phyloP scores from a whole-genome alignment of 2,329 filamentous ascomycete genomes.

The Aspergillus sp. region DNA sequence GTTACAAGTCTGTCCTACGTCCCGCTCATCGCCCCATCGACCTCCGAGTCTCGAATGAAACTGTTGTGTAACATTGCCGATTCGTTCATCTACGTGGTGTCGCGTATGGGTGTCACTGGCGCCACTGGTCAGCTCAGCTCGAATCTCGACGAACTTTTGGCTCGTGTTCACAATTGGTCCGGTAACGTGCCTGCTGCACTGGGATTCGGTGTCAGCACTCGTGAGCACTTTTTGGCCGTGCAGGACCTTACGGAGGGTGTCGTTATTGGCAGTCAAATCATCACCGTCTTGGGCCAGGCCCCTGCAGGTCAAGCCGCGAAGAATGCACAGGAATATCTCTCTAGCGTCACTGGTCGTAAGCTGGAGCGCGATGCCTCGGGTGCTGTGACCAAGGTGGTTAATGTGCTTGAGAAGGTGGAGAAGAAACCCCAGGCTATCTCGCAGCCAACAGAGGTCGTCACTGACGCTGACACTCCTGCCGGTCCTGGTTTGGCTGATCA shows the following conservation, averaged over 20 bases:
- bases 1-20: slow-evolving; percentile 75
- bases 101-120: slow-evolving; percentile 92
- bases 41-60: slow-evolving; percentile 88
- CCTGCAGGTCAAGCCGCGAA: slow-evolving; percentile 59
- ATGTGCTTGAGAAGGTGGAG: slow-evolving; percentile 61
- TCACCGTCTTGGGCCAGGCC: slow-evolving; percentile 69
- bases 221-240: slow-evolving; percentile 85
- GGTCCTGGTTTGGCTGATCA: slow-evolving; percentile 71
- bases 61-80: slow-evolving; percentile 93
- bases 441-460: slow-evolving; percentile 59
- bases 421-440: slow-evolving; percentile 43
- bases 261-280: slow-evolving; percentile 92
- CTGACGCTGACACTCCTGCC: slow-evolving; percentile 47
- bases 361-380: slow-evolving; percentile 40
- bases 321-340: slow-evolving; percentile 79
- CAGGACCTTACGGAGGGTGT: slow-evolving; percentile 83
- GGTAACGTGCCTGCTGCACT: slow-evolving; percentile 85
- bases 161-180: slow-evolving; percentile 84
- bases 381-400: slow-evolving; percentile 56
- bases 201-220: slow-evolving; percentile 92
- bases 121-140: slow-evolving; percentile 76
- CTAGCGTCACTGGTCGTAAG: slow-evolving; percentile 59
- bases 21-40: slow-evolving; percentile 90
- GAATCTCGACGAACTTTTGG: slow-evolving; percentile 72
- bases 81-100: slow-evolving; percentile 98